Evolutionary conservation across 1,284 basidiomycete species (phyloP).

Genomic region (Neonothopanus nambi): DNA sequence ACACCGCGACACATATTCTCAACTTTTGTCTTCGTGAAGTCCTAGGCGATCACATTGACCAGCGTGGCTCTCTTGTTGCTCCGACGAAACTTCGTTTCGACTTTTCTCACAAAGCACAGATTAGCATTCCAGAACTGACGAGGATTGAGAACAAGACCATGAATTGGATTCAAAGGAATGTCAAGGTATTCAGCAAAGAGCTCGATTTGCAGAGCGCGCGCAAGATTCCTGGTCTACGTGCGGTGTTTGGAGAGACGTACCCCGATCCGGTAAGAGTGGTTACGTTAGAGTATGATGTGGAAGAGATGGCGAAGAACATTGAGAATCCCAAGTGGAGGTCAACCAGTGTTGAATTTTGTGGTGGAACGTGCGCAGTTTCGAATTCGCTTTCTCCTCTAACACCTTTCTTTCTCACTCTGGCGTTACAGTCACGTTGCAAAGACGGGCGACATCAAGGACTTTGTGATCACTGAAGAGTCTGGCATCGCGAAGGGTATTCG

Average conservation of each 20-base stretch:
- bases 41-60: constrained; percentile 95
- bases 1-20: constrained; percentile 98
- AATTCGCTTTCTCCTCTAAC: constrained; percentile 22
- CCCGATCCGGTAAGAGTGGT: constrained; percentile 98
- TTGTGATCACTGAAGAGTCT: constrained; percentile 93
- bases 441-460: constrained; percentile 95
- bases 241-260: constrained; percentile 98
- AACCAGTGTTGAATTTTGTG: constrained; percentile 96
- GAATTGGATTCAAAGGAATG: constrained; percentile 90
- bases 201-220: constrained; percentile 80
- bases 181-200: constrained; percentile 88
- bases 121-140: constrained; percentile 71
- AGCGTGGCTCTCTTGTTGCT: constrained; percentile 97
- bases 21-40: constrained; percentile 93
- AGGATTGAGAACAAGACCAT: constrained; percentile 86
- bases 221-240: constrained; percentile 90
- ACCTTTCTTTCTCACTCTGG: constrained; percentile 9
- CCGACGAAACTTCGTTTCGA: constrained; percentile 96
- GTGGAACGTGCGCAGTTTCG: constrained; percentile 96
- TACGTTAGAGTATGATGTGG: constrained; percentile 82
- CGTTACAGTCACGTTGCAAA: constrained; percentile 79
- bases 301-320: constrained; percentile 85
- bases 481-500: constrained; percentile 99
- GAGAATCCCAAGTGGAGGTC: constrained; percentile 88
- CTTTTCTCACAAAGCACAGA: constrained; percentile 94